Evolutionary conservation across 352 stramenopile genomes (phyloP).

Genomic region (Plasmopara halstedii): DNA sequence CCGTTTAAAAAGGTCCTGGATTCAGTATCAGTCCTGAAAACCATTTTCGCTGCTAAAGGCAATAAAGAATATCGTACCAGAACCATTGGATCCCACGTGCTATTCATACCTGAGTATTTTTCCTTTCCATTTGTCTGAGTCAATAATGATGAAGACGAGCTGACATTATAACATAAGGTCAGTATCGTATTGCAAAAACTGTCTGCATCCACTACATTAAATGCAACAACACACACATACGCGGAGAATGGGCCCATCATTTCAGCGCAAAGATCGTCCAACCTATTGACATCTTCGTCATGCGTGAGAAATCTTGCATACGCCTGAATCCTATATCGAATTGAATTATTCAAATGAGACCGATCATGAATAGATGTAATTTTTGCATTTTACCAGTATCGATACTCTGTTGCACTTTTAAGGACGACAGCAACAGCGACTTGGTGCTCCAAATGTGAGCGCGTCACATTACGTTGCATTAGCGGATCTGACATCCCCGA

Average conservation of each 20-base stretch:
- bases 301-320: slow-evolving; percentile 76
- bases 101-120: background rate
- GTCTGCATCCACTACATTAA: background rate
- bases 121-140: slow-evolving; percentile 1
- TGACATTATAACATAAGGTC: background rate
- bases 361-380: background rate
- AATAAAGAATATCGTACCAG: slow-evolving; percentile 24
- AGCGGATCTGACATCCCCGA: slow-evolving; percentile 60
- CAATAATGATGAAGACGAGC: slow-evolving; percentile 9
- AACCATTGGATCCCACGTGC: slow-evolving; percentile 34
- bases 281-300: slow-evolving; percentile 66
- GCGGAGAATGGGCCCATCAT: slow-evolving; percentile 71
- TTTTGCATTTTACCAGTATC: slow-evolving; percentile 54
- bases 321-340: slow-evolving; percentile 50
- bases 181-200: background rate
- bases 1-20: slow-evolving; percentile 60
- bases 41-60: background rate
- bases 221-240: slow-evolving; percentile 11
- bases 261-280: slow-evolving; percentile 73
- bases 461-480: slow-evolving; percentile 74
- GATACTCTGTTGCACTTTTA: slow-evolving; percentile 70
- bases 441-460: slow-evolving; percentile 80
- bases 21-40: background rate
- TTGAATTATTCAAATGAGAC: too few species aligned
- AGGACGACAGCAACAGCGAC: slow-evolving; percentile 51